Base-by-base conservation (phyloP, 2,329 filamentous ascomycete species). In the Colletotrichum euphorbiae region DNA sequence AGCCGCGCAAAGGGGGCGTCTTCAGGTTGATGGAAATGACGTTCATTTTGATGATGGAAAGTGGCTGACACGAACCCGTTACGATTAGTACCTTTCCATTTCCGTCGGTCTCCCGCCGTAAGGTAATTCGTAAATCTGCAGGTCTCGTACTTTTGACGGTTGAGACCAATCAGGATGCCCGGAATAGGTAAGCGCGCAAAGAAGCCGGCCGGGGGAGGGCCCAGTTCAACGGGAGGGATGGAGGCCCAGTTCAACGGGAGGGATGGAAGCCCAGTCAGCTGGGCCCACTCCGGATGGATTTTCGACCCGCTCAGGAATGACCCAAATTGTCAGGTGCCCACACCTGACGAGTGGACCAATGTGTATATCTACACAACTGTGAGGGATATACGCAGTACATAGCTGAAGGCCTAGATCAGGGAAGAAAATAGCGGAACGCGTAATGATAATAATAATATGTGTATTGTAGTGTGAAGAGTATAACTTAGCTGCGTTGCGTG, bases 251-350 rank as follows among this genome's bases (percentile, higher is more conserved):
- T 17, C 19, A 40, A 46, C 59, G 45, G 45, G 56, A 51, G 33
- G 63, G 55, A 66, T 21, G 21, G 24, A 24, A n/a, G n/a, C n/a
- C n/a, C n/a, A 54, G 55, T 60, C 66, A 69, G 54, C n/a, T 33
- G 15, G 55, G 9, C 50, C 66, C 62, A 62, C 51, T 38, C 36
- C 63, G 50, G 63, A 51, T 67, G 51, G 63, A 66, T 45, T 50
- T 50, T 56, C 55, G 55, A 19, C 54, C 66, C 61, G 66, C 43
- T 28, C 38, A 38, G 61, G 54, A 43, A 59, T 55, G 54, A 21
- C 43, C 21, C n/a, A 24, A 21, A 54, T n/a, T 11, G 36, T n/a
- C n/a, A n/a, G n/a, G n/a, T n/a, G n/a, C n/a, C n/a, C n/a, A n/a
- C n/a, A n/a, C n/a, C n/a, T n/a, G n/a, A n/a, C n/a, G n/a, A n/a